Percentiles rank a stretch among this genome's conserved stretches.
These are phyloP conservation scores for Pseudohalonectria lignicola DNA, from an alignment of 2,329 filamentous ascomycete species.

Conservation along the genomic window DNA sequence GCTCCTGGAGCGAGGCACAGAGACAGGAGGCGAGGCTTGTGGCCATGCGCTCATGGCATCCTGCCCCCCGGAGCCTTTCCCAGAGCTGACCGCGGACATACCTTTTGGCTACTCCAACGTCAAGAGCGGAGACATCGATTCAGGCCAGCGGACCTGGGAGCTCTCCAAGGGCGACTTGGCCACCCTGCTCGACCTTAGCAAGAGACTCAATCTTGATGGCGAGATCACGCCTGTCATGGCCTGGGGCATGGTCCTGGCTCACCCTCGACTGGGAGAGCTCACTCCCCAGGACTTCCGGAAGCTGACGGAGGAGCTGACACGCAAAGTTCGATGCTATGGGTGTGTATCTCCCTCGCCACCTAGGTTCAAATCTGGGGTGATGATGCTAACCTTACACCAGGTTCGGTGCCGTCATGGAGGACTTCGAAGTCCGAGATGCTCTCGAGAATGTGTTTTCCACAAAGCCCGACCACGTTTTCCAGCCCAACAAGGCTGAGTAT, in stretches of 20 bases:
- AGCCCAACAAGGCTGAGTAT: neutral
- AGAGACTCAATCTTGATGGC: constrained; percentile 70
- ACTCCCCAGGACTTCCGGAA: constrained; percentile 56
- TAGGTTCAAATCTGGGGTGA: constrained; percentile 3
- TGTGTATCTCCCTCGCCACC: constrained; percentile 29
- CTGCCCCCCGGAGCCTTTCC: constrained; percentile 61
- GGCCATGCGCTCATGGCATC: constrained; percentile 92
- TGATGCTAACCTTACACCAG: constrained; percentile 20
- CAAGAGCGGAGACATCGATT: constrained; percentile 21
- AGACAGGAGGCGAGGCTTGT: constrained; percentile 57
- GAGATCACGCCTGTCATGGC: constrained; percentile 96
- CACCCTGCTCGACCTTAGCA: constrained; percentile 76
- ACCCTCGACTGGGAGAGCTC: constrained; percentile 58
- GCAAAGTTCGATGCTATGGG: constrained; percentile 90
- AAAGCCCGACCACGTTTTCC: constrained; percentile 28
- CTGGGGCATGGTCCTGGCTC: constrained; percentile 68
- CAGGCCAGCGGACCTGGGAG: constrained; percentile 68
- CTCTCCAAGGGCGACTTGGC: constrained; percentile 65
- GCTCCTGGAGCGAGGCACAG: constrained; percentile 50
- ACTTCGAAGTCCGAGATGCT: constrained; percentile 66
- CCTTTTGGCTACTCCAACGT: constrained; percentile 39
- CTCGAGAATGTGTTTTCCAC: constrained; percentile 58
- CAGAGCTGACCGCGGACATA: constrained; percentile 35
- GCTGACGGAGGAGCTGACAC: constrained; percentile 61
- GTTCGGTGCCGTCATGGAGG: constrained; percentile 54